Evolutionary conservation across 2,329 filamentous ascomycete genomes (phyloP).

Genomic region (Whalleya microplaca): DNA sequence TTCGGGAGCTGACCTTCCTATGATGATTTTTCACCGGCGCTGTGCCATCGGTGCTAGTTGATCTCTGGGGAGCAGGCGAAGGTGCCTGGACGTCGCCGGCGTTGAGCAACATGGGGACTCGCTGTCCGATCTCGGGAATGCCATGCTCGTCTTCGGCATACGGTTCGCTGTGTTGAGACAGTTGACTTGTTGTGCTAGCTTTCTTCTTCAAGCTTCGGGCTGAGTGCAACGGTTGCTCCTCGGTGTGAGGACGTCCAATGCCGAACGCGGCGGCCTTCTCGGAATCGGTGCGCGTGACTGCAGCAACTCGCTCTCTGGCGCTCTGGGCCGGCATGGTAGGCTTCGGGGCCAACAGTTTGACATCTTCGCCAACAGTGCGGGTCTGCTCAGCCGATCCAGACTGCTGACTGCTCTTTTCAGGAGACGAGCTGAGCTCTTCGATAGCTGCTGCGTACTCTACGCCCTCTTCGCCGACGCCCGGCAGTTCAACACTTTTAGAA

Average conservation of each 20-base stretch:
- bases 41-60: constrained; percentile 41
- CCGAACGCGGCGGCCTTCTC: constrained; percentile 82
- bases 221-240: constrained; percentile 54
- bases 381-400: constrained; percentile 69
- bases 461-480: constrained; percentile 87
- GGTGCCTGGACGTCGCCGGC: constrained; percentile 96
- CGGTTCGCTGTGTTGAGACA: constrained; percentile 52
- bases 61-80: constrained; percentile 66
- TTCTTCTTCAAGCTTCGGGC: constrained; percentile 64
- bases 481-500: constrained; percentile 78
- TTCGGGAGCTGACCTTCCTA: constrained; percentile 71
- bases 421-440: constrained; percentile 49
- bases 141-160: constrained; percentile 77
- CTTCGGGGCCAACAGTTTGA: constrained; percentile 87
- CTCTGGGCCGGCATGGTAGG: constrained; percentile 81
- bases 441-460: constrained; percentile 74
- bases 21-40: constrained; percentile 57
- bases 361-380: constrained; percentile 75
- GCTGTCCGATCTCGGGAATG: constrained; percentile 88
- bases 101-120: constrained; percentile 91
- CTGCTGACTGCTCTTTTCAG: constrained; percentile 40
- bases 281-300: constrained; percentile 91
- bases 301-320: constrained; percentile 80
- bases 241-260: constrained; percentile 68
- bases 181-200: constrained; percentile 57